Base-by-base conservation (phyloP, 2,329 filamentous ascomycete species). In the Pseudogymnoascus sp. region DNA sequence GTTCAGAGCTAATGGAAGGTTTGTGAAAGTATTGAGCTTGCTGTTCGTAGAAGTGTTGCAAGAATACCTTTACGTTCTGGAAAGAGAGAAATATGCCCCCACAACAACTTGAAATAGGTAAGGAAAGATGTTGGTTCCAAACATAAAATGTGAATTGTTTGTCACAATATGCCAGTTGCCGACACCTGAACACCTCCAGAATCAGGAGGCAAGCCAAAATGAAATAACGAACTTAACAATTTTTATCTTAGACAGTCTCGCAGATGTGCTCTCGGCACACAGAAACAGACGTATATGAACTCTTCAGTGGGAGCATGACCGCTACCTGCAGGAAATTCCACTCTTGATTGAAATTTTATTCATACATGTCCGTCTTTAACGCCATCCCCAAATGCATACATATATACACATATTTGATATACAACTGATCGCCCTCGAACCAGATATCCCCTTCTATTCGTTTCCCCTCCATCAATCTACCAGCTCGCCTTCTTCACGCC, bases 401-500 rank as follows among this genome's bases (percentile, higher is more conserved):
- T 52, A 52, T 52, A 52, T 52, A 52, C 33, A 52, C 60, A 35
- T 37, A 35, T 36, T 36, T 61, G 36, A 52, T 61, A 61, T 61
- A 58, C 59, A 61, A 33, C 60, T 61, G 37, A 25, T 58, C 45
- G n/a, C 13, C 13, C 8, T 52, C 27, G 27, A 52, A 52, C 45
- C 45, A 52, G 15, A 40, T 52, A 60, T 40, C 21, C 37, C 18
- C 39, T 10, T 37, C n/a, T 27, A 15, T 60, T 61, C 18, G 33
- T 21, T 31, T n/a, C 25, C 27, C 40, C 45, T 35, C 29, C 31
- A 31, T 27, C 4, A 39, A 45, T 72, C 74, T 90, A 99, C 94
- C 94, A 99, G 76, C 90, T 95, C 59, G 94, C 94, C 80, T 96
- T 96, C 82, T 87, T 91, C 61, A 99, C 94, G 70, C 94, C 94